Evolutionary conservation across 352 stramenopile genomes (phyloP).

Genomic region (Phytophthora syringae): DNA sequence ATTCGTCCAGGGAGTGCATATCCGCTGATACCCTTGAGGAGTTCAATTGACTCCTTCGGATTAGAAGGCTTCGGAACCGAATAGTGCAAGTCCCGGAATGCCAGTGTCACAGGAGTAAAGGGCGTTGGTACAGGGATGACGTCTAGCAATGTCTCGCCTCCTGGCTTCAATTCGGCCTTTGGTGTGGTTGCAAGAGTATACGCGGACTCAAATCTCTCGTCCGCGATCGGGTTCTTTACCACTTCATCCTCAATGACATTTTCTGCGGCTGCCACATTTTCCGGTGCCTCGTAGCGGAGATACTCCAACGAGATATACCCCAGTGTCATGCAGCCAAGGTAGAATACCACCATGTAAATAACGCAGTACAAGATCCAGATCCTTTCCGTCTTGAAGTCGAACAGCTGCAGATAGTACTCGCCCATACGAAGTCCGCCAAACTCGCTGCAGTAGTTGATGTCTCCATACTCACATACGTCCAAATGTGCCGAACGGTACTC

Average conservation of each 20-base stretch:
- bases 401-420: slow-evolving; percentile 42
- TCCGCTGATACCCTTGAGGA: no score
- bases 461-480: slow-evolving; percentile 46
- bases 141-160: slow-evolving; percentile 19
- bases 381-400: slow-evolving; percentile 46
- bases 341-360: slow-evolving; percentile 41
- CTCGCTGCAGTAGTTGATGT: slow-evolving; percentile 46
- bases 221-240: not conserved
- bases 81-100: slow-evolving; percentile 31
- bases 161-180: slow-evolving; percentile 13
- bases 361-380: slow-evolving; percentile 49
- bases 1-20: slow-evolving; percentile 35
- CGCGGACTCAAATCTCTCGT: slow-evolving; percentile 13
- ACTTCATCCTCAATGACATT: not conserved
- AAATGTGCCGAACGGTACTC: slow-evolving; percentile 47
- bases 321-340: slow-evolving; percentile 38
- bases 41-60: slow-evolving; percentile 23
- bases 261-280: slow-evolving; percentile 20
- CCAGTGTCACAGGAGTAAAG: slow-evolving; percentile 32
- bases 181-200: slow-evolving; percentile 27
- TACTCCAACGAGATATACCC: slow-evolving; percentile 48
- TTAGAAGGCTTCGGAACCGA: slow-evolving; percentile 26
- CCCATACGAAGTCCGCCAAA: slow-evolving; percentile 35
- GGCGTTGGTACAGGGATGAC: slow-evolving; percentile 2
- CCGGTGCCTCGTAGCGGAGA: slow-evolving; percentile 36